Percentiles rank a stretch among this genome's conserved stretches.
These are phyloP conservation scores for Boletus mariae DNA, from an alignment of 1,284 basidiomycete species.

Conservation along the genomic window DNA sequence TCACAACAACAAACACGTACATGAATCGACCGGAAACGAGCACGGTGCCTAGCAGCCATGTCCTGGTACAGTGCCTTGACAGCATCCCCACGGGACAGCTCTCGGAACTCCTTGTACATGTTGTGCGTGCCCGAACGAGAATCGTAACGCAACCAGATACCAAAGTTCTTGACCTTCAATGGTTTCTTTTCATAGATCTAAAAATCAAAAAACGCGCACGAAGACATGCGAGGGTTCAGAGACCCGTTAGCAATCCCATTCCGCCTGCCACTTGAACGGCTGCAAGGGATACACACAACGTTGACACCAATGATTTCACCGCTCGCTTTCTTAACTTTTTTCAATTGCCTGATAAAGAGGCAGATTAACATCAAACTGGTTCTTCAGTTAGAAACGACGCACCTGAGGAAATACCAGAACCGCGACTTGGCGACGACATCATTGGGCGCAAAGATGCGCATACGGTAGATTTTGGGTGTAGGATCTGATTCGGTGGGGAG, in stretches of 20 bases:
- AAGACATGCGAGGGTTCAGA: conserved; percentile 7
- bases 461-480: conserved; percentile 96
- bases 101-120: conserved; percentile 98
- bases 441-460: conserved; percentile 99
- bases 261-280: conserved; percentile 83
- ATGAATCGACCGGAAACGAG: conserved; percentile 98
- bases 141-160: conserved; percentile 99
- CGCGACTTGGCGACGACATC: conserved; percentile 98
- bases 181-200: conserved; percentile 98
- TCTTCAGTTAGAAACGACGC: conserved; percentile 12
- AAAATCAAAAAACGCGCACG: conserved; percentile 19
- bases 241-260: conserved; percentile 59
- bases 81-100: conserved; percentile 90
- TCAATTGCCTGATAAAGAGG: conserved; percentile 66
- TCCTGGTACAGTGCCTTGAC: conserved; percentile 99
- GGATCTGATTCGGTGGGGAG: conserved; percentile 92
- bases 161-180: conserved; percentile 99
- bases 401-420: conserved; percentile 99
- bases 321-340: conserved; percentile 99
- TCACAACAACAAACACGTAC: conserved; percentile 42
- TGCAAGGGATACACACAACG: conserved; percentile 86
- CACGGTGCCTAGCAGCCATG: conserved; percentile 99
- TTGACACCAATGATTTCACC: conserved; percentile 99
- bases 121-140: conserved; percentile 98
- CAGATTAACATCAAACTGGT: background rate